These are phyloP conservation scores for Boehmeria nivea DNA, from an alignment of 306 rosid genomes.

Conservation along the genomic window DNA sequence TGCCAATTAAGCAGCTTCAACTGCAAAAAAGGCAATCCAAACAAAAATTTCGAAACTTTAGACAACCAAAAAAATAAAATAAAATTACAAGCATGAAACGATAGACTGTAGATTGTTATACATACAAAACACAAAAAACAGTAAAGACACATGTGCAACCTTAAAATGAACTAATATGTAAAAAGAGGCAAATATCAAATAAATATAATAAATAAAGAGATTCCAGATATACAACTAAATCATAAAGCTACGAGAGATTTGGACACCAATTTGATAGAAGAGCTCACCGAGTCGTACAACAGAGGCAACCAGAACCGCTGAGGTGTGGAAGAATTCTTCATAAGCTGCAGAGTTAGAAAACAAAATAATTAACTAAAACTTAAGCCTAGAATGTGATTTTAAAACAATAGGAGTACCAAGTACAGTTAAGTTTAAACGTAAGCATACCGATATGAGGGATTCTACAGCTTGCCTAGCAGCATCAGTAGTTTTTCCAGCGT, in stretches of 20 bases:
- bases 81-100: not conserved
- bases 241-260: no score
- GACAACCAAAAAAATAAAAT: not conserved
- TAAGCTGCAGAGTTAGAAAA: conserved; percentile 46
- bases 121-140: not conserved
- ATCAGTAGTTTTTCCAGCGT: conserved; percentile 49
- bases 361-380: not conserved
- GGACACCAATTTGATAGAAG: no score
- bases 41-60: not conserved
- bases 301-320: conserved; percentile 93
- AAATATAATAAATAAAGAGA: no score
- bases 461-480: conserved; percentile 73
- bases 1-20: conserved; percentile 74
- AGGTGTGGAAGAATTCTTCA: conserved; percentile 90
- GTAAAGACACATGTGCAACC: no score
- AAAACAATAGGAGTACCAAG: no score
- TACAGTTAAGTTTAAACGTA: no score
- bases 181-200: no score
- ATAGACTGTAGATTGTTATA: not conserved
- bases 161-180: no score
- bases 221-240: no score
- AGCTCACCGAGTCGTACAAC: conserved; percentile 76
- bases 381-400: not conserved
- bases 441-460: conserved; percentile 61
- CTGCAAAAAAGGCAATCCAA: conserved; percentile 39